Percentiles rank a stretch among this genome's conserved stretches.
These are phyloP conservation scores for Fusarium sp. DNA, from an alignment of 2,329 filamentous ascomycete species.

Conservation along the genomic window DNA sequence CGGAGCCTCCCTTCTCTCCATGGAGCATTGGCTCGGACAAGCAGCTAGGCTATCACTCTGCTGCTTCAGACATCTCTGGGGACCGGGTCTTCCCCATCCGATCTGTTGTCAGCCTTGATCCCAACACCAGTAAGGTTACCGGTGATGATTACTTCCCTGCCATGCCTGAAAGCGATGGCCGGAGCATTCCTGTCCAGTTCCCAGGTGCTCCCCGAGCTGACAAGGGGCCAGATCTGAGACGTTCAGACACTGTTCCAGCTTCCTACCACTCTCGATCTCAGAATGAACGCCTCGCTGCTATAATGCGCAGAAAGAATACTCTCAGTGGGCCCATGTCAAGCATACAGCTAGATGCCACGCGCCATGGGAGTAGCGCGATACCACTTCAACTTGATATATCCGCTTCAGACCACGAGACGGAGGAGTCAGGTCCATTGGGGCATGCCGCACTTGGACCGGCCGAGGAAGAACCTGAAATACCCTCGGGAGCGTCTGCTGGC, in stretches of 20 bases:
- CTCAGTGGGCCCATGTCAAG: constrained; percentile 57
- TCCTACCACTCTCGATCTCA: constrained; percentile 36
- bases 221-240: constrained; percentile 43
- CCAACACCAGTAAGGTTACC: constrained; percentile 55
- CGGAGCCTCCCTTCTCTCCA: constrained; percentile 52
- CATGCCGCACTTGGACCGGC: neutral
- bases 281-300: constrained; percentile 35
- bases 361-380: constrained; percentile 49
- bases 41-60: constrained; percentile 50
- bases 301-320: constrained; percentile 50
- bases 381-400: constrained; percentile 52
- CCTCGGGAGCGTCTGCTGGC: constrained; percentile 33
- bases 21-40: constrained; percentile 58
- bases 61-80: constrained; percentile 52
- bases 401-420: constrained; percentile 49
- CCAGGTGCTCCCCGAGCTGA: constrained; percentile 48
- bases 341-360: constrained; percentile 59
- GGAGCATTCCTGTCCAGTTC: constrained; percentile 47
- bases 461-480: constrained; percentile 22
- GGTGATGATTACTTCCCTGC: constrained; percentile 56
- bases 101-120: constrained; percentile 80
- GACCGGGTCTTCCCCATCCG: constrained; percentile 85
- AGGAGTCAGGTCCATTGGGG: constrained; percentile 41
- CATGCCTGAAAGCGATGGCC: constrained; percentile 48
- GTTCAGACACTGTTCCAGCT: constrained; percentile 43